Evolutionary conservation across 2,329 filamentous ascomycete species (phyloP), one percentile per base, ranked within the genome.

Genomic region (Cucurbitaria berberidis): DNA sequence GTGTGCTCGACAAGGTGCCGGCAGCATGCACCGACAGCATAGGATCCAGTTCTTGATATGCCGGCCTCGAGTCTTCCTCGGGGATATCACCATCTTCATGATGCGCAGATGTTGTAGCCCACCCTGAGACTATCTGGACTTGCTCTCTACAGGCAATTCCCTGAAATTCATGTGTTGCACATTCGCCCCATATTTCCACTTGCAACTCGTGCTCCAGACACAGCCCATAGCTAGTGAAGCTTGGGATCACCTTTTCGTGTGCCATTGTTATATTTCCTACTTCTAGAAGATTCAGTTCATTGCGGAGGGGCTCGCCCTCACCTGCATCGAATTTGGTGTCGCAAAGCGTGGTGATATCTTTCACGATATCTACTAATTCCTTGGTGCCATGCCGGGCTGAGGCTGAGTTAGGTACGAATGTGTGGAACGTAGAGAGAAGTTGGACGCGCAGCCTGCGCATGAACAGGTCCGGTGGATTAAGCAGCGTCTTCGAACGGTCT

Each of bases 211-310:
- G 62, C 29, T 65, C 58, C 43, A 70, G 19, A 2, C 54, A 45
- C 1, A 69, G n/a, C 3, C 63, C 68, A 41, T 68, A 72, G 30
- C 58, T 67, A 5, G 63, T 64, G 45, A 72, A 72, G 21, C 64
- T 62, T 1, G 69, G 67, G 0, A 55, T 40, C 6, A 60, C 26
- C 6, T 36, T 43, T 8, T 58, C 53, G 5, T 59, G 45, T 10
- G 24, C 36, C 6, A 66, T 21, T 4, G 39, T 45, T 18, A 60
- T 26, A 2, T 52, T 55, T 21, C 35, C 55, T 1, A 63, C 24
- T 2, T 62, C 47, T 26, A 50, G 18, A 2, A 67, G 44, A 6
- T 57, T 36, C 10, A 67, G 43, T 3, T 61, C 63, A 32, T 68
- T 53, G n/a, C 51, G 54, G 0, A 69, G 35, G 2, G 55, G 48